phyloP scores from a whole-genome alignment of 106 monocot species.

The Platanthera guangdongensis region DNA sequence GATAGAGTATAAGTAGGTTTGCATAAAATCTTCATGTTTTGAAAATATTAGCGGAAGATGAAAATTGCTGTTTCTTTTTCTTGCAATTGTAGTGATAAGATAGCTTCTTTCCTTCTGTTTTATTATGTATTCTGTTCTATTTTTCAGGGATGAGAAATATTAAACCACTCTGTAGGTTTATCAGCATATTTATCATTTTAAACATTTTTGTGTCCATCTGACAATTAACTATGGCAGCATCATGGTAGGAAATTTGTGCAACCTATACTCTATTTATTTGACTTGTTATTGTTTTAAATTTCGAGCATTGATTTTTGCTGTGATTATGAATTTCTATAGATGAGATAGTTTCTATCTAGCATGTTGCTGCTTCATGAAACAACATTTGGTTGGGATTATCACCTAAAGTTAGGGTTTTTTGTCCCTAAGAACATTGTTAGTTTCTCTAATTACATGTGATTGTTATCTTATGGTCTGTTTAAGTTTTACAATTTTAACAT shows the following conservation, averaged over 20 bases:
- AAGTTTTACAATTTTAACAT: neutral
- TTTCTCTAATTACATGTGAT: neutral
- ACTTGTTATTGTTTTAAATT: too few species aligned
- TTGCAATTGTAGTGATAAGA: neutral
- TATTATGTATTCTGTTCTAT: neutral
- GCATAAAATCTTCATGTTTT: neutral
- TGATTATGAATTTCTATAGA: too few species aligned
- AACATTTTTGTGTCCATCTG: neutral
- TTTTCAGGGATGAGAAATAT: neutral
- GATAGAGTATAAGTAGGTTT: neutral
- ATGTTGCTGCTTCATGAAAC: too few species aligned
- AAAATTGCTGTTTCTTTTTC: neutral
- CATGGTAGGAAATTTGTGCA: too few species aligned
- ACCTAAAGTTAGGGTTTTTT: too few species aligned
- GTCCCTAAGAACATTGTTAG: neutral
- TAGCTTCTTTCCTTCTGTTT: neutral
- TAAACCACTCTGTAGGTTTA: neutral
- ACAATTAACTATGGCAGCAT: neutral
- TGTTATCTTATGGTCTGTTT: neutral
- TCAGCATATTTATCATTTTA: neutral
- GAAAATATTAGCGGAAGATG: neutral
- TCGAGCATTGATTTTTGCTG: too few species aligned
- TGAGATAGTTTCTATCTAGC: too few species aligned
- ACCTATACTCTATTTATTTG: too few species aligned
- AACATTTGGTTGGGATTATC: too few species aligned